These are phyloP conservation scores for Chalaropsis ovoidea DNA, from an alignment of 2,329 filamentous ascomycete genomes.

Conservation along the genomic window DNA sequence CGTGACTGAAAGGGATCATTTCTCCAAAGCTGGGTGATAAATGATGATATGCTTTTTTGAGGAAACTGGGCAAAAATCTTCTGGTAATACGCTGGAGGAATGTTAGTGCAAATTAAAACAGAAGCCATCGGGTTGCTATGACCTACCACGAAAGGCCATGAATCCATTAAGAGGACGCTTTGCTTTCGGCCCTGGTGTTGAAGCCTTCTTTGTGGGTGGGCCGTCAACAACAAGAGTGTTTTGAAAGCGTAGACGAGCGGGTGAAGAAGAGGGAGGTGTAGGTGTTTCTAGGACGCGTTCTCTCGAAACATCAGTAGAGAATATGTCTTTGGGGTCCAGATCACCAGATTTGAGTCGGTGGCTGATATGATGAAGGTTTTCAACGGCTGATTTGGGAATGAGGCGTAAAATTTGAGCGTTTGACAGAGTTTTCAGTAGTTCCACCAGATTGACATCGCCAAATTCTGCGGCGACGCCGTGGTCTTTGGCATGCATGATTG, in stretches of 20 bases:
- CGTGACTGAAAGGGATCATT: slow-evolving; percentile 42
- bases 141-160: slow-evolving; percentile 32
- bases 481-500: background rate
- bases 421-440: slow-evolving; percentile 13
- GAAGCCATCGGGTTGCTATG: background rate
- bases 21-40: slow-evolving; percentile 37
- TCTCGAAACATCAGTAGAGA: background rate
- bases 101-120: slow-evolving; percentile 40
- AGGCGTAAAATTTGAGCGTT: slow-evolving; percentile 16
- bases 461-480: background rate
- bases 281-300: background rate
- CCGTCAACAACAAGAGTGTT: background rate
- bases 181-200: background rate
- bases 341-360: slow-evolving; percentile 10
- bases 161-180: slow-evolving; percentile 29
- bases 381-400: slow-evolving; percentile 16
- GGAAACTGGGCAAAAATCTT: background rate
- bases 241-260: background rate
- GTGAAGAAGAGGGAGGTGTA: slow-evolving; percentile 2
- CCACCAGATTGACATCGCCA: slow-evolving; percentile 13
- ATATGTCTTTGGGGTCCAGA: slow-evolving; percentile 9
- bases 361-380: slow-evolving; percentile 19
- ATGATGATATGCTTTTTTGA: background rate
- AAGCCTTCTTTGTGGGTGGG: background rate
- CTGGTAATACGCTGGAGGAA: background rate